Percentiles rank a stretch among this genome's conserved stretches.
These are phyloP conservation scores for Astrephomene gubernaculifera DNA, from an alignment of 139 green algal species.

Conservation along the genomic window DNA sequence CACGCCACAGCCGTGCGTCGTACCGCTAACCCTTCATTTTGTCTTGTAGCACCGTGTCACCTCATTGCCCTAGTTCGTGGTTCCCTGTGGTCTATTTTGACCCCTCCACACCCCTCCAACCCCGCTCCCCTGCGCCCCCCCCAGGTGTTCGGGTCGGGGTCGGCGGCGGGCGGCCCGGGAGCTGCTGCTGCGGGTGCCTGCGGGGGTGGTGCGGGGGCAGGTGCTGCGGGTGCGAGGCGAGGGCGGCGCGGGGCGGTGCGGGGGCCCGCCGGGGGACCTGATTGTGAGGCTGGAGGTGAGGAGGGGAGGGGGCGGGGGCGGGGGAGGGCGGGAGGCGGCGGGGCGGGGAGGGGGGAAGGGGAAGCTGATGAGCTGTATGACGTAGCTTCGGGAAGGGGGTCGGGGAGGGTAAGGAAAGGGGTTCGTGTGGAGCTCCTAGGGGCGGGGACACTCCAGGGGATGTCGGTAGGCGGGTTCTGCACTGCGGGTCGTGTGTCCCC, in stretches of 20 bases:
- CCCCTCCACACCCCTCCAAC: background rate
- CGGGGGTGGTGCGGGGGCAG: constrained; percentile 43
- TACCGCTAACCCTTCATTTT: no score
- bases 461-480: background rate
- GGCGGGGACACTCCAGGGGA: background rate
- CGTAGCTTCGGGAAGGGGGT: background rate
- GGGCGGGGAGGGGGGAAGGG: background rate
- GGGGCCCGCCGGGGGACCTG: constrained; percentile 48
- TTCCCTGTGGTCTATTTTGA: no score
- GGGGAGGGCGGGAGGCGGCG: background rate
- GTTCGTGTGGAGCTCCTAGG: background rate
- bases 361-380: background rate
- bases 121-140: background rate
- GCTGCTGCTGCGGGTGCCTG: constrained; percentile 38
- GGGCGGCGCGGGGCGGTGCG: constrained; percentile 44
- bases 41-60: no score
- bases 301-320: background rate
- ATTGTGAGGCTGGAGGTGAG: constrained; percentile 53
- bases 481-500: background rate
- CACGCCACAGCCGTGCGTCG: no score
- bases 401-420: background rate
- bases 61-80: no score
- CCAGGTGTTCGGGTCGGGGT: constrained; percentile 27
- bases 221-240: constrained; percentile 51
- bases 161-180: background rate